phyloP scores from a whole-genome alignment of 192 early-diverging fungal genomes.

The Umbelopsis vinacea region DNA sequence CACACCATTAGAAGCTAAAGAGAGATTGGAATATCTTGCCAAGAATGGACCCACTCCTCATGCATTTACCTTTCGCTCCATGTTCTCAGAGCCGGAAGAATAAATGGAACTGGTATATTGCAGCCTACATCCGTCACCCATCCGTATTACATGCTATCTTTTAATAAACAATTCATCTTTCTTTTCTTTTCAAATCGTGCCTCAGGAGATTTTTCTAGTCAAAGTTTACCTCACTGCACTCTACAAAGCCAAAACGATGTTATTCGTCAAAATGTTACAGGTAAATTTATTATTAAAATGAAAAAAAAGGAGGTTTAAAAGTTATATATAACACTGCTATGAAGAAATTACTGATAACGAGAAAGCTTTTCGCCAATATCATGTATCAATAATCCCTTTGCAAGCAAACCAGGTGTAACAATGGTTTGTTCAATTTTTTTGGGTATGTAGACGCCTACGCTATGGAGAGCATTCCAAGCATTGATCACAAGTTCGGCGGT shows the following conservation, averaged over 20 bases:
- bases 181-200: no score
- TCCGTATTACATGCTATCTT: not conserved
- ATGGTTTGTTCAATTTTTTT: conserved; percentile 13
- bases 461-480: not conserved
- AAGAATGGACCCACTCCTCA: not conserved
- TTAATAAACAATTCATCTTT: not conserved
- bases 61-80: conserved; percentile 7
- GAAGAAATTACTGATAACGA: not conserved
- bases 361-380: not conserved
- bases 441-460: conserved; percentile 17
- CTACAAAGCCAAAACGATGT: no score
- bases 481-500: not conserved
- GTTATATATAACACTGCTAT: no score
- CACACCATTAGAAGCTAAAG: not conserved
- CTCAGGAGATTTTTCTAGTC: no score
- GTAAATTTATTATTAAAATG: no score
- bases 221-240: no score
- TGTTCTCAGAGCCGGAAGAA: not conserved
- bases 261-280: no score
- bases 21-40: conserved; percentile 5
- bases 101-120: not conserved
- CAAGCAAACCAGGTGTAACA: conserved; percentile 9
- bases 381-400: not conserved
- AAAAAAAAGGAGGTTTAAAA: no score
- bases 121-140: no score